Conservation (phyloP, 176 grass and related monocot genomes). For the Alopecurus myosuroides region DNA sequence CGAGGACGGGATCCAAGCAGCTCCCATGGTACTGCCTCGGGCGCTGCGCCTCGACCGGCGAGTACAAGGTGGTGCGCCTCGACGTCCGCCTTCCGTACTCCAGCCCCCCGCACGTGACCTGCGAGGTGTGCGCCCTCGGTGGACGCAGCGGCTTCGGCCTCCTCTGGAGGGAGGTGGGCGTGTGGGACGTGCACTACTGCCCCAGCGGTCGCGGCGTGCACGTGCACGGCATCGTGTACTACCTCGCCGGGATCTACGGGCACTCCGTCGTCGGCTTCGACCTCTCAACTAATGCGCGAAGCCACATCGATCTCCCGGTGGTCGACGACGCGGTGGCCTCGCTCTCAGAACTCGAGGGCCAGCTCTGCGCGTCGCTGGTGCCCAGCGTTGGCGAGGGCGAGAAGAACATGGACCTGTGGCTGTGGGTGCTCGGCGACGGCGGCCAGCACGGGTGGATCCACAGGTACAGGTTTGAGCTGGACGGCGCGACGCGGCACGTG, state of each 20-base stretch:
- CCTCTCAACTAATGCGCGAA: neutral
- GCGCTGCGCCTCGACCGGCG: neutral
- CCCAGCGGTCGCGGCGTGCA: neutral
- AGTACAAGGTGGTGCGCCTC: conserved; percentile 8
- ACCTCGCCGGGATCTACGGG: neutral
- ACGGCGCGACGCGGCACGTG: neutral
- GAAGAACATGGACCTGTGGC: neutral
- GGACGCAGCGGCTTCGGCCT: neutral
- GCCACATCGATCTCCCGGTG: neutral
- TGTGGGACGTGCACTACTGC: neutral
- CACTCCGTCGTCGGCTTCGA: neutral
- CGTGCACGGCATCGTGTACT: neutral
- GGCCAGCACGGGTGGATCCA: neutral
- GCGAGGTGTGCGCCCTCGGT: neutral
- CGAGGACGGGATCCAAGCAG: neutral
- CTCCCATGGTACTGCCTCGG: conserved; percentile 12
- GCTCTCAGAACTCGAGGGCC: neutral
- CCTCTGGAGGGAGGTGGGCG: neutral
- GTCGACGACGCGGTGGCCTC: neutral
- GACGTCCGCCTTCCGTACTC: neutral
- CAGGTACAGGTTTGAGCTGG: neutral
- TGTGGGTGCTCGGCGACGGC: neutral
- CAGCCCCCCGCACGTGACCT: neutral
- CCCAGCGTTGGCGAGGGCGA: neutral
- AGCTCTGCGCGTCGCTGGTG: neutral